These are phyloP conservation scores for Paulinella micropora DNA, from an alignment of 78 protist genomes.

Conservation along the genomic window DNA sequence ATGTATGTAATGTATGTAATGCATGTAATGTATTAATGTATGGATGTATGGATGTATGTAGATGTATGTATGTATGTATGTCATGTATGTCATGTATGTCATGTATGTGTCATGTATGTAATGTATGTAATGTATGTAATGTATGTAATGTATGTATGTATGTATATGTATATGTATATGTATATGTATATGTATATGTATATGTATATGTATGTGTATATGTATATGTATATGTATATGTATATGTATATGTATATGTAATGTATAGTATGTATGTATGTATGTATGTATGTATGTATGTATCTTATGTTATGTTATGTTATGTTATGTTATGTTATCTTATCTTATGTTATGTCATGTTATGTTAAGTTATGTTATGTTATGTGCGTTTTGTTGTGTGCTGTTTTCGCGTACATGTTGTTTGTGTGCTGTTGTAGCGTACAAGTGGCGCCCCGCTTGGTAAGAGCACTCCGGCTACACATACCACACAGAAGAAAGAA, in stretches of 20 bases:
- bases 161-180: not conserved
- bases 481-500: too few relatives aligned
- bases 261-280: not conserved
- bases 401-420: too few relatives aligned
- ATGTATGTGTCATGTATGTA: not conserved
- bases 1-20: not conserved
- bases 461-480: too few relatives aligned
- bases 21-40: not conserved
- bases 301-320: too few relatives aligned
- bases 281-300: not conserved
- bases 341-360: too few relatives aligned
- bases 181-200: not conserved
- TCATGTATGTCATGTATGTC: not conserved
- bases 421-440: too few relatives aligned
- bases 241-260: not conserved
- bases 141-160: not conserved
- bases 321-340: too few relatives aligned
- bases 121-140: not conserved
- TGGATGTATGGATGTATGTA: not conserved
- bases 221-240: not conserved
- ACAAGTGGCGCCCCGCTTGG: too few relatives aligned
- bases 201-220: not conserved
- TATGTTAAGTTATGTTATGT: too few relatives aligned
- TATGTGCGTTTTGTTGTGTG: too few relatives aligned
- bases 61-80: not conserved